Conservation (phyloP, 2,329 filamentous ascomycete species). For the Ascochyta pisi region DNA sequence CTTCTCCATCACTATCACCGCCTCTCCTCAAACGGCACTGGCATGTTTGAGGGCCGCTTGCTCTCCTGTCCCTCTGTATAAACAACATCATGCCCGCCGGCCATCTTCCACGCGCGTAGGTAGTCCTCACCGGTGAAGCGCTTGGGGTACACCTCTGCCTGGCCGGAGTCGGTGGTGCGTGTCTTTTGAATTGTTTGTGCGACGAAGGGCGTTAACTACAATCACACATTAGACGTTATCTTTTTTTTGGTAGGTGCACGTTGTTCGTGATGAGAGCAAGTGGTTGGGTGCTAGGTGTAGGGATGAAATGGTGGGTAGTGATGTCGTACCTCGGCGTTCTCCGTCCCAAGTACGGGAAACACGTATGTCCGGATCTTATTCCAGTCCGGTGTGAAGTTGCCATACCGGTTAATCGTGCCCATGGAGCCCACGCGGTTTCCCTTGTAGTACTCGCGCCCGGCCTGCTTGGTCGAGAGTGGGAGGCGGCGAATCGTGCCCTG, state of each 20-base stretch:
- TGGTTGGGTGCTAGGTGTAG: too few relatives aligned
- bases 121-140: slow-evolving; percentile 44
- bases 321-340: slow-evolving; percentile 49
- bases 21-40: slow-evolving; percentile 37
- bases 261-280: too few relatives aligned
- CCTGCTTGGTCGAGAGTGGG: slow-evolving; percentile 87
- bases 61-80: slow-evolving; percentile 9
- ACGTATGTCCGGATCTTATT: slow-evolving; percentile 89
- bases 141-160: slow-evolving; percentile 30
- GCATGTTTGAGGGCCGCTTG: slow-evolving; percentile 25
- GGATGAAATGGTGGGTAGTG: too few relatives aligned
- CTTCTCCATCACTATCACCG: not conserved
- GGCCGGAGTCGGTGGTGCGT: slow-evolving; percentile 17
- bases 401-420: slow-evolving; percentile 82
- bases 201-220: slow-evolving; percentile 81
- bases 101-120: slow-evolving; percentile 43
- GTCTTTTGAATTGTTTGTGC: slow-evolving; percentile 62
- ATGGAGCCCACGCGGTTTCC: slow-evolving; percentile 88
- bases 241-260: too few relatives aligned
- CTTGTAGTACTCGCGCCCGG: slow-evolving; percentile 96
- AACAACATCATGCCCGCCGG: slow-evolving; percentile 39
- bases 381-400: slow-evolving; percentile 85
- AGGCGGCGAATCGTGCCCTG: slow-evolving; percentile 75
- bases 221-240: not conserved
- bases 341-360: slow-evolving; percentile 72